Conservation (phyloP, 2,329 filamentous ascomycete genomes). For the Pyrenochaeta sp. region DNA sequence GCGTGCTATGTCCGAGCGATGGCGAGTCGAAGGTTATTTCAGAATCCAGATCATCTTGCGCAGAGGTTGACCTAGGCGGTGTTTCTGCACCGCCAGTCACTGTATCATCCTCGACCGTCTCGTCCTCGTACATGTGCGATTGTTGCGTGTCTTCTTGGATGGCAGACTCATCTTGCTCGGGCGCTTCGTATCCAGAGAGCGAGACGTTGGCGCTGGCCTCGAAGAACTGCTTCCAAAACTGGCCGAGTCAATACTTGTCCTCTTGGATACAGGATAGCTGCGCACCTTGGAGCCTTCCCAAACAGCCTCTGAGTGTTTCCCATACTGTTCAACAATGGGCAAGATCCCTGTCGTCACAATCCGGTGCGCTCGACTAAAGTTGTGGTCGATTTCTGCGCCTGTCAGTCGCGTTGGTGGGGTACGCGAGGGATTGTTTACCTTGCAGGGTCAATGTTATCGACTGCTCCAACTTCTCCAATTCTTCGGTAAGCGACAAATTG, state of each 20-base stretch:
- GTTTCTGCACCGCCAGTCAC: constrained; percentile 56
- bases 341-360: constrained; percentile 95
- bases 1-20: constrained; percentile 69
- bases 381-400: constrained; percentile 88
- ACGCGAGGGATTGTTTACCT: constrained; percentile 59
- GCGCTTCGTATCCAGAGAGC: constrained; percentile 91
- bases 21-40: constrained; percentile 74
- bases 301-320: constrained; percentile 88
- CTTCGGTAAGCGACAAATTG: constrained; percentile 84
- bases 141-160: constrained; percentile 54
- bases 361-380: constrained; percentile 95
- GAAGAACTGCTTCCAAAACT: constrained; percentile 99
- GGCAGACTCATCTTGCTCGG: constrained; percentile 65
- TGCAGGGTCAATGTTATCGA: constrained; percentile 95
- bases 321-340: constrained; percentile 93
- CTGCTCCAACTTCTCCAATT: constrained; percentile 94
- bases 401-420: constrained; percentile 39
- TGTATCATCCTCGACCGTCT: constrained; percentile 50
- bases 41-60: constrained; percentile 57
- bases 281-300: constrained; percentile 94
- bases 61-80: constrained; percentile 41
- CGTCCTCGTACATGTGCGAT: constrained; percentile 53
- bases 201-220: constrained; percentile 98
- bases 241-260: constrained; percentile 16
- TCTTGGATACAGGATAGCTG: neutral